phyloP scores from a whole-genome alignment of 306 rosid species.

The Prunus campanulata region DNA sequence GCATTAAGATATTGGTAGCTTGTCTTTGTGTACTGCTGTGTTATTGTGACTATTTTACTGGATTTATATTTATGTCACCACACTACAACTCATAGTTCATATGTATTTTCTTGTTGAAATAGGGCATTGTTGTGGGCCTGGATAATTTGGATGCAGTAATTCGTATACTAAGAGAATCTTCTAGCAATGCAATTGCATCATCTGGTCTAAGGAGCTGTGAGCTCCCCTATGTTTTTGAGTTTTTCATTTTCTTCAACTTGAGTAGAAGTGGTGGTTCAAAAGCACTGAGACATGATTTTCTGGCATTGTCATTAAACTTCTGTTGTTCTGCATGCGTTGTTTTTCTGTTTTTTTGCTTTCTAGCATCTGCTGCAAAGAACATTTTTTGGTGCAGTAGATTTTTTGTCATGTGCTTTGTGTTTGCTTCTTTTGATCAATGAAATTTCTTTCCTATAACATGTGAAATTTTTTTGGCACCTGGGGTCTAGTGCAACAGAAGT shows the following conservation, averaged over 20 bases:
- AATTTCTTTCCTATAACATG: not conserved
- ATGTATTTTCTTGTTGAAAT: no score
- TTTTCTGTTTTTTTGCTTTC: not conserved
- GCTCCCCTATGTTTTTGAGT: conserved; percentile 20
- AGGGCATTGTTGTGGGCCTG: conserved; percentile 3
- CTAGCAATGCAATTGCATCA: conserved; percentile 67
- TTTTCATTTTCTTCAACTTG: not conserved
- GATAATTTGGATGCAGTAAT: conserved; percentile 85
- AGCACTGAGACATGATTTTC: not conserved
- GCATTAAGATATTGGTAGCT: no score
- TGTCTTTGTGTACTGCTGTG: no score
- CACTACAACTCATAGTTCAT: no score
- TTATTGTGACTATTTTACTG: no score
- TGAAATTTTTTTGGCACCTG: not conserved
- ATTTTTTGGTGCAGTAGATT: no score
- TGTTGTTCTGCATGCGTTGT: not conserved
- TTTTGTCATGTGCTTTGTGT: not conserved
- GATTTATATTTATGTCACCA: no score
- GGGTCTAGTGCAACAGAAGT: not conserved
- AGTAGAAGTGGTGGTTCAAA: not conserved
- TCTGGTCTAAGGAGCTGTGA: conserved; percentile 67
- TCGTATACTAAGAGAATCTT: conserved; percentile 57
- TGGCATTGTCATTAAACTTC: not conserved
- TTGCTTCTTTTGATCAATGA: not conserved
- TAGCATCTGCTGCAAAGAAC: not conserved